Percentiles rank a stretch among this genome's conserved stretches.
Conservation (phyloP, 2,329 filamentous ascomycete genomes). For the Aspergillus alliaceus region DNA sequence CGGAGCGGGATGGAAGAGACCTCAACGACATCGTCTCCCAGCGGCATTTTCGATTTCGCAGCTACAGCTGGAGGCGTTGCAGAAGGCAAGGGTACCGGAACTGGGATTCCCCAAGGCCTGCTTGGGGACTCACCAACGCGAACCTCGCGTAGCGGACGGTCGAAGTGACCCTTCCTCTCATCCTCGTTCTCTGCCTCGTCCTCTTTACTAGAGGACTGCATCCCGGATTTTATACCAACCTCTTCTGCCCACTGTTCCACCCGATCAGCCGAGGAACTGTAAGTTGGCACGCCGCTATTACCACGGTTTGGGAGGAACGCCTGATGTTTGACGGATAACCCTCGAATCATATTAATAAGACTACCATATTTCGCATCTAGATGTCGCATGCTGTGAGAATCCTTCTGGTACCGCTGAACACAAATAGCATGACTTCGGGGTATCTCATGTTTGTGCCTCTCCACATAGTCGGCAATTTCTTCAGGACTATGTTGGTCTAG, state of each 20-base stretch:
- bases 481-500: conserved; percentile 89
- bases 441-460: conserved; percentile 92
- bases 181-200: conserved; percentile 48
- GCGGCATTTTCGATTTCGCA: conserved; percentile 15
- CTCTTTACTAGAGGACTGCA: conserved; percentile 35
- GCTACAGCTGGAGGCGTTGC: conserved; percentile 25
- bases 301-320: conserved; percentile 69
- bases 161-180: conserved; percentile 72
- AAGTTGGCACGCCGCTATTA: conserved; percentile 31
- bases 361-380: conserved; percentile 93
- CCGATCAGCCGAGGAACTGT: conserved; percentile 60
- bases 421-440: conserved; percentile 93
- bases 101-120: conserved; percentile 86
- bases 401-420: conserved; percentile 83
- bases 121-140: conserved; percentile 92
- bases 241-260: conserved; percentile 85
- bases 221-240: conserved; percentile 60
- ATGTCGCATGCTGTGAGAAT: conserved; percentile 79
- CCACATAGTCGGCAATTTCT: conserved; percentile 89
- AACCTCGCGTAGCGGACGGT: conserved; percentile 81
- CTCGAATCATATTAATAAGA: conserved; percentile 91
- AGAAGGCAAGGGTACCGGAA: conserved; percentile 57
- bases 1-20: conserved; percentile 12
- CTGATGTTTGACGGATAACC: conserved; percentile 82
- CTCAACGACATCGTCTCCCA: conserved; percentile 13